Base-by-base conservation (phyloP, 106 monocot genomes). In the Platanthera guangdongensis region DNA sequence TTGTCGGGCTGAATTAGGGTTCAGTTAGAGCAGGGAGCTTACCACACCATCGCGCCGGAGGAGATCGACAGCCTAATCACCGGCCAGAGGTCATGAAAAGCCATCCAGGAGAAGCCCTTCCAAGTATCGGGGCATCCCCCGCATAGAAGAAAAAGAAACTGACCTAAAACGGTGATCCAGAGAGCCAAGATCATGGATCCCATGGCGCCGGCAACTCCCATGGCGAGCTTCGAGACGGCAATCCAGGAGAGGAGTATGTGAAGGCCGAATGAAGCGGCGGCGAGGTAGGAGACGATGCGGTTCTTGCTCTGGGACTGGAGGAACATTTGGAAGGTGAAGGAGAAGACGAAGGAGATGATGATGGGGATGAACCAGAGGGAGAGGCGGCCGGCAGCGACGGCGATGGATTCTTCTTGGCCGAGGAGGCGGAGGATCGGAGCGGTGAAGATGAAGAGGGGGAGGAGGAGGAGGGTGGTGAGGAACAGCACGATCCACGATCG, bases 1-100 rank as follows among this genome's bases (percentile, higher is more conserved):
- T 13, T 9, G 15, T 9, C 11, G 10, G 15, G 15, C 55, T 12
- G 10, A 14, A 14, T 55, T n/a, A 63, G n/a, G n/a, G 0, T 63
- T 63, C 4, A 68, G 12, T 14, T 30, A 30, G 10, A 46, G 15
- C 39, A 18, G 53, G 51, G 6, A 15, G 18, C 48, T 70, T 83
- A 95, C 95, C 95, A 92, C 7, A 95, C 4, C 95, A 95, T 95
- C 19, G 74, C 86, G 18, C 90, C 95, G 50, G 90, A 90, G 30
- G 92, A 88, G 52, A 90, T 11, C 50, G 95, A 95, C 50, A 90
- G 85, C 83, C 81, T 87, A 18, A 87, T 25, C 8, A 85, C 52
- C 9, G 80, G 45, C 83, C 87, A 53, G 3, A 90, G 46, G 55
- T 83, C 85, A 4, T 53, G 62, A 7, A 87, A 87, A 54, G 85